Evolutionary conservation across 371 early-diverging fungal genomes (phyloP), one percentile per base, ranked within the genome.

Genomic region (Phascolomyces articulosus): DNA sequence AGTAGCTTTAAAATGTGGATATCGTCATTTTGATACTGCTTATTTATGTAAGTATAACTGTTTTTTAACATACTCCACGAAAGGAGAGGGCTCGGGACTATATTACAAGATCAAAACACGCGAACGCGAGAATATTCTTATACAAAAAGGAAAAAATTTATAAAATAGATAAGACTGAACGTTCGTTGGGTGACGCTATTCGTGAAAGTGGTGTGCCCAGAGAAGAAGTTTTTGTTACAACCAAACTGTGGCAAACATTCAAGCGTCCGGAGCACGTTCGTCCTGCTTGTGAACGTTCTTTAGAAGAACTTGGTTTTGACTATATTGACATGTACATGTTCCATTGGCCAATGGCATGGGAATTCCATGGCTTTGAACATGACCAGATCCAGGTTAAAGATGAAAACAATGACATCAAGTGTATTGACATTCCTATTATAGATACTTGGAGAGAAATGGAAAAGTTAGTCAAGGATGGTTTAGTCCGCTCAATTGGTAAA

Each of bases 241-340:
- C 92, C 65, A 97, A 98, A 80, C 78, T 97, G 16, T 95, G 94
- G 95, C 90, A 91, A 73, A 89, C 87, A 15, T 74, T 80, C 55
- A 87, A 86, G 55, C 63, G 71, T 13, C 83, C 86, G 16, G 72
- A 82, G 27, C 68, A 83, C 38, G 85, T 88, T 4, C 61, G 72
- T 1, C 75, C 85, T 41, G 86, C 72, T 7, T 69, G 81, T 54
- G 74, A 79, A 40, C 68, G 72, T 4, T 92, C 95, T 16, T 80
- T 97, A 34, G 65, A 79, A 31, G 85, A 91, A 56, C 81, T 97
- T 18, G 80, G 85, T 40, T 66, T 90, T 26, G 90, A 94, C 29
- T 97, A 98, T 70, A 68, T 98, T 38, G 98, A 98, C 72, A 68
- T 96, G 60, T 95, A 96, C 73, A 78, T 98, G 70, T 91, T 98